Evolutionary conservation across 257 asterid genomes (phyloP), one percentile per base, ranked within the genome.

Genomic region (Primulina huaijiensis): DNA sequence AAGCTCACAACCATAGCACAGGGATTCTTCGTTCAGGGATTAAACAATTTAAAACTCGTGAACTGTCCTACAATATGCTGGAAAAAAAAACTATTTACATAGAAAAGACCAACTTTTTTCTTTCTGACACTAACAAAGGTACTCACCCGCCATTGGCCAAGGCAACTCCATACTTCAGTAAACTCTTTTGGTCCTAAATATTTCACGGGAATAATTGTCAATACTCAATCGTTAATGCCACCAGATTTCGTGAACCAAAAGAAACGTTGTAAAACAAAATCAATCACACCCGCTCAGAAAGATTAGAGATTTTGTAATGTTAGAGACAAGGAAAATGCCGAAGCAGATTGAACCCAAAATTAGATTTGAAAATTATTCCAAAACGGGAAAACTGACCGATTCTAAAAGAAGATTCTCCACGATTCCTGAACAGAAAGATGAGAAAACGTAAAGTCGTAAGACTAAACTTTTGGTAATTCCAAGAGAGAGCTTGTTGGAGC

Each of bases 61-160:
- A 23, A 3, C 29, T 8, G 33, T 34, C 46, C 56, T 27, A 34
- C 27, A 35, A 52, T 17, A 53, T 34, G 1, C 4, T 30, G 10
- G 25, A n/a, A 31, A 5, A 5, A 23, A 3, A 43, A 12, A 19
- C 3, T 16, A 14, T 12, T 11, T 6, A 23, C 50, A 1, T 21
- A 40, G 8, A 65, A 11, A 8, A 5, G 31, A 17, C 6, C 9
- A 2, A 19, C 6, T 23, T 34, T 34, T 63, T 20, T 17, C 9
- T 30, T 5, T 34, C 52, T 12, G 17, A n/a, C 55, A 10, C 68
- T 31, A 8, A 60, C 14, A 16, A 56, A 20, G 40, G 14, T 34
- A 70, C 84, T 82, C 72, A 91, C 96, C 89, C 92, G 82, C 98
- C 95, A 92, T 59, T 87, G 92, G 20, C 83, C 90, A 72, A 92